Conservation (phyloP, 306 rosid genomes). For the Hippophae tibetana region DNA sequence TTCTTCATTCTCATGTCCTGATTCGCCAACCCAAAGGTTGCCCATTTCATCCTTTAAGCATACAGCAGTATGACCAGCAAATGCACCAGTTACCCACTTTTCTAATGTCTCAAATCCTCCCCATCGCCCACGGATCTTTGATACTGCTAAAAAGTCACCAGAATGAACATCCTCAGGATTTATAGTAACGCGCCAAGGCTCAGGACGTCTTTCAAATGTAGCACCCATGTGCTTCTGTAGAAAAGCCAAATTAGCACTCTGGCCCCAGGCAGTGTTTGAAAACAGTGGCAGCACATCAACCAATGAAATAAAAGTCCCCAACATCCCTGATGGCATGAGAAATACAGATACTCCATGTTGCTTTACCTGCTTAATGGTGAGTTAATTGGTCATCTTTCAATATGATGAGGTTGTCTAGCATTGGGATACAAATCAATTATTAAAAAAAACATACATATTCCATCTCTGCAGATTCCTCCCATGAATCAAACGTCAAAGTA, state of each 20-base stretch:
- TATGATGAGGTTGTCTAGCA: neutral
- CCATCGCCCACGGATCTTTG: constrained; percentile 98
- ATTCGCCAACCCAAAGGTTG: constrained; percentile 95
- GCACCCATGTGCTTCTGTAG: constrained; percentile 92
- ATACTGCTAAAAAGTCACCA: constrained; percentile 88
- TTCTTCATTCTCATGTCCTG: constrained; percentile 97
- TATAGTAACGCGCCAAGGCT: constrained; percentile 64
- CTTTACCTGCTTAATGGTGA: constrained; percentile 62
- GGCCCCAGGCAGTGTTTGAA: constrained; percentile 87
- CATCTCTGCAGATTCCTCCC: constrained; percentile 97
- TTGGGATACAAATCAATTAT: constrained; percentile 11
- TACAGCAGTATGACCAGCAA: constrained; percentile 98
- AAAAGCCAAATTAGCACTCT: constrained; percentile 69
- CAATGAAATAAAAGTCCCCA: constrained; percentile 78
- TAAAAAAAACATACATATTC: constrained; percentile 66
- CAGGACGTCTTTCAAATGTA: constrained; percentile 60
- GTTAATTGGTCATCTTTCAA: constrained; percentile 19
- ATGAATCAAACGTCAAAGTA: constrained; percentile 65
- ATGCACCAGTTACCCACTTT: constrained; percentile 97
- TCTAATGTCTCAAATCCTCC: constrained; percentile 97
- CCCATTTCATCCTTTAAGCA: constrained; percentile 95
- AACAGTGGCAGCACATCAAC: constrained; percentile 84
- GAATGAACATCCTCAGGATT: constrained; percentile 84
- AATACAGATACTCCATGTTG: constrained; percentile 91
- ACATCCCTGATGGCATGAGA: constrained; percentile 99